phyloP scores from a whole-genome alignment of 2,329 filamentous ascomycete species.

The Alternaria triticimaculans region DNA sequence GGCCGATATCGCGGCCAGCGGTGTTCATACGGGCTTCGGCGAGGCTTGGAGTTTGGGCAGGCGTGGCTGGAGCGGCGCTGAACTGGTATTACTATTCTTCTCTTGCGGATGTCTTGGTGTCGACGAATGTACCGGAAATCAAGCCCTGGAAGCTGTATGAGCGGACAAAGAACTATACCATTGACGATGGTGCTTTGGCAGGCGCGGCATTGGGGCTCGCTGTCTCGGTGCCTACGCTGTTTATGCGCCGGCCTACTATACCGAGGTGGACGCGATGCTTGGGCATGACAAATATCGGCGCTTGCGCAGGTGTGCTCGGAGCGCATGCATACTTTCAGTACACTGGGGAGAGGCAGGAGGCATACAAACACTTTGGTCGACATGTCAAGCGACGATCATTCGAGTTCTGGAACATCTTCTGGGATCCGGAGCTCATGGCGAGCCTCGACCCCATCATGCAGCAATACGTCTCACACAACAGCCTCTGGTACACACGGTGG shows the following conservation, averaged over 20 bases:
- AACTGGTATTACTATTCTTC: conserved; percentile 36
- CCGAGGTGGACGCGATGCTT: conserved; percentile 31
- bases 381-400: conserved; percentile 24
- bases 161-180: conserved; percentile 27
- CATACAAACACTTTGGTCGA: conserved; percentile 23
- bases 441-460: conserved; percentile 31
- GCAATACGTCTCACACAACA: conserved; percentile 35
- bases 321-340: conserved; percentile 36
- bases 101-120: conserved; percentile 19
- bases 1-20: conserved; percentile 17
- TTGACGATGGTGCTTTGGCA: conserved; percentile 36
- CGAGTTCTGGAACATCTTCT: conserved; percentile 36
- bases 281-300: conserved; percentile 36
- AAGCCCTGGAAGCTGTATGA: conserved; percentile 33
- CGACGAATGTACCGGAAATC: conserved; percentile 13
- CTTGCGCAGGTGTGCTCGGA: conserved; percentile 28
- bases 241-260: conserved; percentile 28
- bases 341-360: conserved; percentile 35
- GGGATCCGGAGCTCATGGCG: conserved; percentile 34
- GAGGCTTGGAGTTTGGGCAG: conserved; percentile 26
- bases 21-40: conserved; percentile 35
- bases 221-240: conserved; percentile 28
- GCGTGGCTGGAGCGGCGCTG: conserved; percentile 26
- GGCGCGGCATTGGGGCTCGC: conserved; percentile 33
- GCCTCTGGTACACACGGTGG: conserved; percentile 31